Evolutionary conservation across 176 grass and related monocot genomes (phyloP), one percentile per base, ranked within the genome.

Genomic region (Panicum miliaceum): DNA sequence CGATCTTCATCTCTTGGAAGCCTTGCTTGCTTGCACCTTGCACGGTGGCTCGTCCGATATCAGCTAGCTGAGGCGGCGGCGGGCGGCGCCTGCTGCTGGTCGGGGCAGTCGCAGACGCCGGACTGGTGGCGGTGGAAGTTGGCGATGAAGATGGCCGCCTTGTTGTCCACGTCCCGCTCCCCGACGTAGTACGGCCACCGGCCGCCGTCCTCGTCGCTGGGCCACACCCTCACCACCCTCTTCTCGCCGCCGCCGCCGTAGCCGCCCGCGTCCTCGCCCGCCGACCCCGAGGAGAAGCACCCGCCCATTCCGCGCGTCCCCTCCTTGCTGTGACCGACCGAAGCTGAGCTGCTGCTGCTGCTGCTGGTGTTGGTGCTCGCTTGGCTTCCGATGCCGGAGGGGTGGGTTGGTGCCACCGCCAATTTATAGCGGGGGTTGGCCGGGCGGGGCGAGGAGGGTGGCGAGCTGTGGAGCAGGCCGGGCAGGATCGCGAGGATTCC

Each of bases 81-180:
- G 69, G 78, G 11, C 61, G 86, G 41, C 37, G 75, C 8, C 5
- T 50, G 64, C 26, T 7, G 12, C 53, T 68, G 78, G 46, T 86
- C 56, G 75, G 62, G 45, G 68, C 78, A 60, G 77, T 22, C 37
- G 47, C 36, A 68, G 77, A 25, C 46, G 85, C 37, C 66, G 66
- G 84, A 79, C 73, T 83, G 88, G 27, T 79, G 6, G n/a, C 38
- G 88, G 58, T 90, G 79, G 89, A 90, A 90, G 12, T 87, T 87
- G 23, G 12, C 73, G 80, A 90, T 90, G 80, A 36, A 87, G 19
- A 75, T 7, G 12, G 1, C 6, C 2, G 80, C 89, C 89, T 51
- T 73, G 13, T 8, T 32, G 68, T 90, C 89, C 4, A 90, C 84
- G 74, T 86, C 66, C 22, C 68, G 61, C 41, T 82, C 78, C 32